Conservation (phyloP, 2,329 filamentous ascomycete species). For the Ceratocystis eucalypticola region DNA sequence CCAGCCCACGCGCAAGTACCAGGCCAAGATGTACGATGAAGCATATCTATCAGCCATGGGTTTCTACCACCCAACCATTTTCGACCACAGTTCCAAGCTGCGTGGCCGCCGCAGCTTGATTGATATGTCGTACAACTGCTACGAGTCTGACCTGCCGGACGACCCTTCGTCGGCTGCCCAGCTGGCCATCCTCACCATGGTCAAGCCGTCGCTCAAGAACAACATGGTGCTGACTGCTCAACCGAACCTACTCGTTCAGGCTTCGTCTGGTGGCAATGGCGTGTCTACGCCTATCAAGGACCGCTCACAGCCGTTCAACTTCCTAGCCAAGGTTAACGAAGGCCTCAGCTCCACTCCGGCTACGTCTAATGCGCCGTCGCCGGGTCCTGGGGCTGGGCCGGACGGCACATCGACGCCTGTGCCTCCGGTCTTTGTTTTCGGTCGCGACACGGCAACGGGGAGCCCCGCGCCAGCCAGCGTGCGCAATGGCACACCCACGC, state of each 20-base stretch:
- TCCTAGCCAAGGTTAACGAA: constrained; percentile 52
- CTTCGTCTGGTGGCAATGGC: constrained; percentile 27
- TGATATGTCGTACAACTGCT: constrained; percentile 80
- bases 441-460: constrained; percentile 30
- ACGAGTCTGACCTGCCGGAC: constrained; percentile 75
- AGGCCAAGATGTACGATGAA: constrained; percentile 95
- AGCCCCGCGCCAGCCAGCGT: constrained; percentile 42
- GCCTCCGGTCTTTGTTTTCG: constrained; percentile 41
- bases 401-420: constrained; percentile 59
- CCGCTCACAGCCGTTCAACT: constrained; percentile 52
- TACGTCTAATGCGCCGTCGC: constrained; percentile 77
- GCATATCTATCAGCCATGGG: constrained; percentile 89
- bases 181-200: constrained; percentile 46
- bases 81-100: constrained; percentile 72
- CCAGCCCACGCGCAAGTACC: constrained; percentile 81
- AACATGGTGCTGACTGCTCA: constrained; percentile 21
- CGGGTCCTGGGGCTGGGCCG: constrained; percentile 61
- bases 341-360: constrained; percentile 64
- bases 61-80: constrained; percentile 79
- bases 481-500: constrained; percentile 34
- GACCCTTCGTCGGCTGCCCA: constrained; percentile 82
- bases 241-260: constrained; percentile 33
- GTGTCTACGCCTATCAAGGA: constrained; percentile 50
- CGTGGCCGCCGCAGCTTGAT: constrained; percentile 66
- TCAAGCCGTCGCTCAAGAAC: constrained; percentile 44